phyloP scores from a whole-genome alignment of 192 early-diverging fungal genomes.

The Linnemannia exigua region DNA sequence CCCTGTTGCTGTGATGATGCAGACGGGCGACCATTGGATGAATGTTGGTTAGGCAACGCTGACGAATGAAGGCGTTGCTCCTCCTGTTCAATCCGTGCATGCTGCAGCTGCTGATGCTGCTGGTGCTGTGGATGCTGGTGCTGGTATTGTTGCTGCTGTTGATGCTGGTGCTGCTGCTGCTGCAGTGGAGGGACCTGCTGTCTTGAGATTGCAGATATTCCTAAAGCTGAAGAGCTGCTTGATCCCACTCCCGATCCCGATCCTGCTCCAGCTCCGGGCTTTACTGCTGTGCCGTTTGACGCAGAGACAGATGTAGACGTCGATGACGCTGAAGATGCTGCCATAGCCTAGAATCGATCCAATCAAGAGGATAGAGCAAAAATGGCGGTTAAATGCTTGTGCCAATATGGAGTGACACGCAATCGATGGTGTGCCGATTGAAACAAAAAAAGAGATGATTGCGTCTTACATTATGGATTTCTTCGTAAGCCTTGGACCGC shows the following conservation, averaged over 20 bases:
- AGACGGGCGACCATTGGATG: neutral
- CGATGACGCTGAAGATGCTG: conserved; percentile 6
- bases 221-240: neutral
- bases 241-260: neutral
- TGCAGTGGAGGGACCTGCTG: neutral
- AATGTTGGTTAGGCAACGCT: neutral
- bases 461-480: conserved; percentile 37
- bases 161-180: neutral
- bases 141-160: neutral
- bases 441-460: neutral
- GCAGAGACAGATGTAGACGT: neutral
- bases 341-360: neutral
- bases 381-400: neutral
- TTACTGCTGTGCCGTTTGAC: neutral
- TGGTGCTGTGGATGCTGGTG: neutral
- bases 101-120: neutral
- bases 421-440: neutral
- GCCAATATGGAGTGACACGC: neutral
- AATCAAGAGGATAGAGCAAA: neutral
- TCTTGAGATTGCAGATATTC: neutral
- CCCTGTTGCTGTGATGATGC: neutral
- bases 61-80: neutral
- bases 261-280: neutral
- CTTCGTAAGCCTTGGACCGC: conserved; percentile 51
- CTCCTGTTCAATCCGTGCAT: neutral